These are phyloP conservation scores for Paecilomyces sp. DNA, from an alignment of 2,329 filamentous ascomycete genomes.

Conservation along the genomic window DNA sequence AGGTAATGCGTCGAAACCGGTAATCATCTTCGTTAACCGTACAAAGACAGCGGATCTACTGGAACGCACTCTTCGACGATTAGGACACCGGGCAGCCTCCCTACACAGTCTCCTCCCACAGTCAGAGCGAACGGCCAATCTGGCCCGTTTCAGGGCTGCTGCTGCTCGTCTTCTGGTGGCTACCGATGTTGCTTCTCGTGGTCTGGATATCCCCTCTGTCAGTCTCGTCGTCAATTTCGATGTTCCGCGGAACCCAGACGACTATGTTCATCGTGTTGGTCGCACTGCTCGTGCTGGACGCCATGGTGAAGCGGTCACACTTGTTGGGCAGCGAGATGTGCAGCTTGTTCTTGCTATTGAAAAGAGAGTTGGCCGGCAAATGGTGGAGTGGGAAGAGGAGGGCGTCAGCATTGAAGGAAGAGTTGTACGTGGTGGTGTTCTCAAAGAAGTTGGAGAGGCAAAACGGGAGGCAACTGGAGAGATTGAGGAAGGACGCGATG, in stretches of 20 bases:
- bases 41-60: constrained; percentile 82
- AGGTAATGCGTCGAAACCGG: constrained; percentile 64
- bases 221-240: constrained; percentile 91
- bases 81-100: constrained; percentile 84
- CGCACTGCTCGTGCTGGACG: constrained; percentile 89
- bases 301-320: constrained; percentile 71
- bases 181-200: constrained; percentile 88
- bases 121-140: constrained; percentile 74
- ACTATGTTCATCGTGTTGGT: constrained; percentile 95
- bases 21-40: constrained; percentile 92
- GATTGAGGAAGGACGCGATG: constrained; percentile 86
- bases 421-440: constrained; percentile 66
- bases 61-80: constrained; percentile 76
- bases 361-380: constrained; percentile 64
- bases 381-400: constrained; percentile 82
- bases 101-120: constrained; percentile 85
- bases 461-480: constrained; percentile 86
- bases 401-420: constrained; percentile 90
- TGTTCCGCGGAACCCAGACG: constrained; percentile 88
- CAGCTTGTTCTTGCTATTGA: constrained; percentile 88
- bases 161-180: constrained; percentile 87
- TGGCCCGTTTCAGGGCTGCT: constrained; percentile 82
- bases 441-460: constrained; percentile 91
- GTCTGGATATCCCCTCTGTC: constrained; percentile 91
- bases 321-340: constrained; percentile 90